phyloP scores from a whole-genome alignment of 495 filamentous ascomycete species.

The Chaetomidium leptoderma region DNA sequence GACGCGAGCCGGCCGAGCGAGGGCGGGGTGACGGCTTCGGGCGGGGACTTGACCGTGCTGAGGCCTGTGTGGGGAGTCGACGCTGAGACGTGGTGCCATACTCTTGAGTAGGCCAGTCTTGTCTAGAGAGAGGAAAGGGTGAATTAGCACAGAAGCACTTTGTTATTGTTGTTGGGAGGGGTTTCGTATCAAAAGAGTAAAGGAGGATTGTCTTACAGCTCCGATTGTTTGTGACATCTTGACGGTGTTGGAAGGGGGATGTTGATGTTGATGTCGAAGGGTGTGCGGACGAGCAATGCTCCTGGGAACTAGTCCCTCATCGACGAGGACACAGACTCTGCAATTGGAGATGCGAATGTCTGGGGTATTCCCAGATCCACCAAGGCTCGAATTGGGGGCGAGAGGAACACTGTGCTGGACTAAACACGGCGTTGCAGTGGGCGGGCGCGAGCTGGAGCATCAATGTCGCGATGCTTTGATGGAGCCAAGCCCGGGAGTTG shows the following conservation, averaged over 20 bases:
- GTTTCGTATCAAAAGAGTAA: background rate
- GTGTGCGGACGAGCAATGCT: constrained; percentile 6
- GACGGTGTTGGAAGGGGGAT: constrained; percentile 7
- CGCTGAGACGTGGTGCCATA: constrained; percentile 87
- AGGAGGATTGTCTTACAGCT: constrained; percentile 11
- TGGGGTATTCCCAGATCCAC: background rate
- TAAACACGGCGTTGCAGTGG: constrained; percentile 2
- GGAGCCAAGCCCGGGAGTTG: constrained; percentile 10
- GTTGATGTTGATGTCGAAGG: too few relatives aligned
- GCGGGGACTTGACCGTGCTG: constrained; percentile 45
- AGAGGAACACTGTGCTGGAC: background rate
- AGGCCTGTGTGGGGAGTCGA: constrained; percentile 51
- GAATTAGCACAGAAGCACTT: too few relatives aligned
- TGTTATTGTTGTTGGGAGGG: too few relatives aligned
- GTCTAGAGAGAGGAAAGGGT: constrained; percentile 56
- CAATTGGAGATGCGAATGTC: background rate
- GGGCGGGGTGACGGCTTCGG: constrained; percentile 55
- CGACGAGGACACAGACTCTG: constrained; percentile 9
- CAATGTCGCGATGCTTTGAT: constrained; percentile 18
- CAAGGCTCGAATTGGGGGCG: background rate
- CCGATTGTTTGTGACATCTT: constrained; percentile 29
- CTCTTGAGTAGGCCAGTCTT: constrained; percentile 88
- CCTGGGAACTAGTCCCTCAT: constrained; percentile 31
- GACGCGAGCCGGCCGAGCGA: constrained; percentile 86
- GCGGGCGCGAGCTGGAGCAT: constrained; percentile 8